phyloP scores from a whole-genome alignment of 257 asterid species.

The Solanum appendiculatum region DNA sequence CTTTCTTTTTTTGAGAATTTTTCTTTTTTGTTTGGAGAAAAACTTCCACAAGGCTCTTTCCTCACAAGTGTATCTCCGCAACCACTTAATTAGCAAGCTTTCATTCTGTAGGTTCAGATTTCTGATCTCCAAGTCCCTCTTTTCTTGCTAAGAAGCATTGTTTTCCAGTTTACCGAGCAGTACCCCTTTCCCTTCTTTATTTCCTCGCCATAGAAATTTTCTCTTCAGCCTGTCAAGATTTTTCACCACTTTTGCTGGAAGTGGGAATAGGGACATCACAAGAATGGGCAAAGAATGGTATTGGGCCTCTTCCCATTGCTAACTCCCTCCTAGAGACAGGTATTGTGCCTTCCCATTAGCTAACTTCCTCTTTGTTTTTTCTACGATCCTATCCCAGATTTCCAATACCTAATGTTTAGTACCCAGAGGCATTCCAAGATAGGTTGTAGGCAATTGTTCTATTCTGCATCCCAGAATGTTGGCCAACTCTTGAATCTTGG shows the following conservation, averaged over 20 bases:
- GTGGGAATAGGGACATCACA: not conserved
- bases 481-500: not conserved
- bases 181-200: not conserved
- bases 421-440: not conserved
- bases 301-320: not conserved
- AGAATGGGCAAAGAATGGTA: not conserved
- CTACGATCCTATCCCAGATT: not conserved
- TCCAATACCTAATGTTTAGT: not conserved
- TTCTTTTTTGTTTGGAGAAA: no score
- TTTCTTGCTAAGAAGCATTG: not conserved
- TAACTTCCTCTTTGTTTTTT: not conserved
- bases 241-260: not conserved
- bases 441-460: not conserved
- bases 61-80: not conserved
- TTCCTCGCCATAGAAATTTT: not conserved
- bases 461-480: not conserved
- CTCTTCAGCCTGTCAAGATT: not conserved
- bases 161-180: not conserved
- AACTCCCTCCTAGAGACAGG: not conserved
- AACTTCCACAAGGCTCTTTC: not conserved
- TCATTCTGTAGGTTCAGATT: not conserved
- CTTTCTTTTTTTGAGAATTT: no score
- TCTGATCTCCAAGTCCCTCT: not conserved
- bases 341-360: not conserved
- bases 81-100: not conserved